A percentile compares a stretch with the other conserved stretches of the same genome.
These are phyloP conservation scores for Suhomyces sp. DNA, from an alignment of 805 yeast species.

Conservation along the genomic window DNA sequence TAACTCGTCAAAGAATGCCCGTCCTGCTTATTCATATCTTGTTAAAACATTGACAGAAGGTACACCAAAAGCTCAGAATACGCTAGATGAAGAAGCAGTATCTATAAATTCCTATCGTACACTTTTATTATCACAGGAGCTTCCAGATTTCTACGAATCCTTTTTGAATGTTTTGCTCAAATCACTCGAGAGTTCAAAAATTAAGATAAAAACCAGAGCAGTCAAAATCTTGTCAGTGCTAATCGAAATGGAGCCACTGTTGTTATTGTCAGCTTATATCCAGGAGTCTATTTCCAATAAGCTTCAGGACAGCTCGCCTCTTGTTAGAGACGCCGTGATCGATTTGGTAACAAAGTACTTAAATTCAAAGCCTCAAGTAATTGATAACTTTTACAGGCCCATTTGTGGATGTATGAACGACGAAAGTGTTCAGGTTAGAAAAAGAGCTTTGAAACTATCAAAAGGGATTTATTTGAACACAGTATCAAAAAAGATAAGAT, in stretches of 20 bases:
- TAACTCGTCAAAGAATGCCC: not conserved
- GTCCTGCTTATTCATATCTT: not conserved
- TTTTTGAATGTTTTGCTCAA: slow-evolving; percentile 49
- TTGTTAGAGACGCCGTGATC: slow-evolving; percentile 73
- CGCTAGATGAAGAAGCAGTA: slow-evolving; percentile 6
- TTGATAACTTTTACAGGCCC: slow-evolving; percentile 47
- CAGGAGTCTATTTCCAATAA: slow-evolving; percentile 50
- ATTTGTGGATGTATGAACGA: slow-evolving; percentile 53
- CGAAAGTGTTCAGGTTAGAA: slow-evolving; percentile 62
- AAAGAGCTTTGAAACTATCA: slow-evolving; percentile 54
- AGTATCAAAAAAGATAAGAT: slow-evolving; percentile 27
- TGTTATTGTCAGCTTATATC: slow-evolving; percentile 50
- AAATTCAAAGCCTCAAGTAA: slow-evolving; percentile 40
- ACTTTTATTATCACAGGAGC: slow-evolving; percentile 26
- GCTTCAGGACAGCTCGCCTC: slow-evolving; percentile 60
- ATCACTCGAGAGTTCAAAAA: slow-evolving; percentile 27
- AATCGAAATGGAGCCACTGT: slow-evolving; percentile 48
- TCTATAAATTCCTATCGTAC: slow-evolving; percentile 17
- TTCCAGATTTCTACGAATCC: slow-evolving; percentile 46
- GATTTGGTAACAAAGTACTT: slow-evolving; percentile 58
- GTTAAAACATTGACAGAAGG: not conserved
- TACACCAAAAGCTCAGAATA: not conserved
- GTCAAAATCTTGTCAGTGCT: slow-evolving; percentile 59
- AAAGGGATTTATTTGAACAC: slow-evolving; percentile 44
- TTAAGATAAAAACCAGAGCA: slow-evolving; percentile 49